Evolutionary conservation across 768 basidiomycete genomes (phyloP).

Genomic region (Polyporus arcularius): DNA sequence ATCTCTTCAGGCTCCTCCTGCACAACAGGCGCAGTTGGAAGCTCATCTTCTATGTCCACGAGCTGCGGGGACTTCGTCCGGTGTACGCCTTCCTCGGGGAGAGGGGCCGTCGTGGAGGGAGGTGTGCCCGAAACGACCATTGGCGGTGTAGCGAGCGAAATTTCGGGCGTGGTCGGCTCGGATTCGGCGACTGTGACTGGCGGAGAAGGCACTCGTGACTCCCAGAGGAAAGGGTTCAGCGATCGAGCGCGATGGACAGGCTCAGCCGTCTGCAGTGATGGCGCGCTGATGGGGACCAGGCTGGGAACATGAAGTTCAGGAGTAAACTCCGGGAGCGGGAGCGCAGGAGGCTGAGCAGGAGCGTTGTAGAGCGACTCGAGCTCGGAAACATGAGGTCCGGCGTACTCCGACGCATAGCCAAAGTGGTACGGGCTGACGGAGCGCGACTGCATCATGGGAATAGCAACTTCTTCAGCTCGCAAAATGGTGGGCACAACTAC

Average conservation of each 20-base stretch:
- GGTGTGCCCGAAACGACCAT: too few species aligned
- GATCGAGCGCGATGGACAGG: too few species aligned
- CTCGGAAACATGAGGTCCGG: neutral
- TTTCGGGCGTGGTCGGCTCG: too few species aligned
- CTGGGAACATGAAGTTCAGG: neutral
- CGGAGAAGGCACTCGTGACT: neutral
- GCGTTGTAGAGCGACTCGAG: neutral
- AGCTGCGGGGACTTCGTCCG: neutral
- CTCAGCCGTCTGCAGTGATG: neutral
- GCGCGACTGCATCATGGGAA: neutral
- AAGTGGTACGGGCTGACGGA: neutral
- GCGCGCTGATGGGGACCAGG: neutral
- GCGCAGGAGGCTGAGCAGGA: conserved; percentile 7
- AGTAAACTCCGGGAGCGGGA: conserved; percentile 13
- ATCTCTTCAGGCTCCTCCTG: neutral
- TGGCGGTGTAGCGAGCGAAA: too few species aligned
- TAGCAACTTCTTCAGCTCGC: neutral
- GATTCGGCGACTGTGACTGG: too few species aligned
- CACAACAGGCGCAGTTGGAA: neutral
- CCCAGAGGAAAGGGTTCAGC: neutral
- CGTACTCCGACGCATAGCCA: neutral
- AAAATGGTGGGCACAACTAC: conserved; percentile 42
- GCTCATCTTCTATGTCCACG: conserved; percentile 21
- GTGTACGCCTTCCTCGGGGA: neutral
- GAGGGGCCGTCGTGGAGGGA: neutral